Conservation (phyloP, 148 eudicot species). For the Selenicereus undatus region DNA sequence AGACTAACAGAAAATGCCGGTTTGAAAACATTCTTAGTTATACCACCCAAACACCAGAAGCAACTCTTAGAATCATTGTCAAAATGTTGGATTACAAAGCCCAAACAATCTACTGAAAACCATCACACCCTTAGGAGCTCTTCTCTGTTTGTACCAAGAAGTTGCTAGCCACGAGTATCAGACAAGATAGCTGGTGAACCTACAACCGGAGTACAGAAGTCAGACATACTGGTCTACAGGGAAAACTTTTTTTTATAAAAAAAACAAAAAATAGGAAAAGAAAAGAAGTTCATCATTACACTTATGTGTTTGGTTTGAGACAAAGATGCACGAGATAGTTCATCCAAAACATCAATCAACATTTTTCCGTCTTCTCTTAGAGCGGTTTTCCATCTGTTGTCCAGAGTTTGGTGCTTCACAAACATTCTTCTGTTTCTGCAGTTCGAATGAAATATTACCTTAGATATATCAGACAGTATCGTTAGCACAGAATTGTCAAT, state of each 20-base stretch:
- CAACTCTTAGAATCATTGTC: not conserved
- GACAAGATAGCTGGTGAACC: not conserved
- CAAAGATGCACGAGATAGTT: not conserved
- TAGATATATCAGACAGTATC: not conserved
- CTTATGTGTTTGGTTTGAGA: not conserved
- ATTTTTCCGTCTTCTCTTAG: constrained; percentile 60
- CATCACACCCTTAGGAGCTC: too few relatives aligned
- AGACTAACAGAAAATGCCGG: too few relatives aligned
- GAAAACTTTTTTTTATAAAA: not conserved
- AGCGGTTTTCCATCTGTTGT: constrained; percentile 36
- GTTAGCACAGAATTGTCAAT: not conserved
- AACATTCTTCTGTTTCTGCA: constrained; percentile 35
- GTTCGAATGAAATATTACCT: constrained; percentile 2
- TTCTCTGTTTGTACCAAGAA: too few relatives aligned
- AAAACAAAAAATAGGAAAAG: not conserved
- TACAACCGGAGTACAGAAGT: not conserved
- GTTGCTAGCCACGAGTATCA: too few relatives aligned
- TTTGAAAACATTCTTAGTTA: not conserved
- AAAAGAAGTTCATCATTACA: not conserved
- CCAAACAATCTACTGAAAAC: too few relatives aligned
- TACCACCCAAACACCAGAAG: not conserved
- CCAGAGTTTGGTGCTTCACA: constrained; percentile 17
- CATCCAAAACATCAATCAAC: constrained; percentile 10
- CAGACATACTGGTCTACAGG: not conserved
- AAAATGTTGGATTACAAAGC: not conserved